Conservation (phyloP, 768 basidiomycete genomes). For the Candolleomyces aberdarensis region DNA sequence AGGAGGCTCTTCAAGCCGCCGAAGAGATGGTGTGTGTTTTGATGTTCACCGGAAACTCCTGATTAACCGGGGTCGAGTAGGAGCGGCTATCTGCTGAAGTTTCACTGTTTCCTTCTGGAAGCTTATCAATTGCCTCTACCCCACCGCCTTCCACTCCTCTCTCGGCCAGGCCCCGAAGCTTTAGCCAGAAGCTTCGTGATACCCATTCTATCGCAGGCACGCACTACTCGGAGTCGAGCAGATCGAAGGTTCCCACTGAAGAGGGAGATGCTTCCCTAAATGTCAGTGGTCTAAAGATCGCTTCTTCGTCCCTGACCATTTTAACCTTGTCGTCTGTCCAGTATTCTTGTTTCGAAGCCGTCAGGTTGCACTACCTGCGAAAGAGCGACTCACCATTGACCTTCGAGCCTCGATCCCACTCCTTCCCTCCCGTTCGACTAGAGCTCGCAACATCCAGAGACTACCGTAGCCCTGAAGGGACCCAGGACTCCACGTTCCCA, state of each 20-base stretch:
- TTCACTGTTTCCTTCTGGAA: not conserved
- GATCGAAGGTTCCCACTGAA: not conserved
- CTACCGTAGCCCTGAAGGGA: not conserved
- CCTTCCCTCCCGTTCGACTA: not conserved
- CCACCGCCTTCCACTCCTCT: not conserved
- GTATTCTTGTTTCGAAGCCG: not conserved
- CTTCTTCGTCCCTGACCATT: not conserved
- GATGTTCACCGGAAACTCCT: not conserved
- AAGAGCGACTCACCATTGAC: not conserved
- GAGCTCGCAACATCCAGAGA: not conserved
- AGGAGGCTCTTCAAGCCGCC: slow-evolving; percentile 2
- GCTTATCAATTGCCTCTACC: not conserved
- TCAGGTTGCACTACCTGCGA: not conserved
- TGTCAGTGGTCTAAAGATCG: not conserved
- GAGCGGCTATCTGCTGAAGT: slow-evolving; percentile 5
- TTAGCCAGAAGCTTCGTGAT: not conserved
- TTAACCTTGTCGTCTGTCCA: not conserved
- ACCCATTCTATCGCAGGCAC: no score
- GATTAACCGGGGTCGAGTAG: not conserved
- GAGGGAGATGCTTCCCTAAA: not conserved
- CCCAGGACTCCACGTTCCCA: not conserved
- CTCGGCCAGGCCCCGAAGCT: not conserved
- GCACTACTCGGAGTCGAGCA: no score
- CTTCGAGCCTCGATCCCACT: not conserved
- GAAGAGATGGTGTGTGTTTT: slow-evolving; percentile 1